Evolutionary conservation across 208 protist species (phyloP), one percentile per base, ranked within the genome.

Genomic region (Trichomonas vaginalis): DNA sequence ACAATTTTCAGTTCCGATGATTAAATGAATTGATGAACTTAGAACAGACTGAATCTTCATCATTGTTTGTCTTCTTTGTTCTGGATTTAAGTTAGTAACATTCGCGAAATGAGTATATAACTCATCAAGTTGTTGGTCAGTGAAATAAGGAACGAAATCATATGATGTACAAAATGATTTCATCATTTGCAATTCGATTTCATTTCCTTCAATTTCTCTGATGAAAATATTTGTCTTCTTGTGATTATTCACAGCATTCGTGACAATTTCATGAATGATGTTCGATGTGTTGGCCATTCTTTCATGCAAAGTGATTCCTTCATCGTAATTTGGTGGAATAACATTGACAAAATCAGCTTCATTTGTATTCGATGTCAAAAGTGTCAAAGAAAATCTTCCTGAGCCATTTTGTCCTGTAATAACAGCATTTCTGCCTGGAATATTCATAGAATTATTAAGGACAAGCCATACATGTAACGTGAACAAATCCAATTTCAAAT

Each of bases 111-210:
- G 12, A 12, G 8, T 92, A 32, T 92, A 92, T 56, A 92, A 51
- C 10, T 92, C 86, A 37, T 92, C 86, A 9, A 92, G n/a, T 3
- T 51, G 27, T 27, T 23, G 6, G 0, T n/a, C 17, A n/a, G 0
- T 51, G 86, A 92, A 92, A 51, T 42, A 92, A 39, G 45, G 14
- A 51, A 45, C n/a, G n/a, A 92, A 92, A 92, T 92, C 86, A n/a
- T 15, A 27, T 21, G 32, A 35, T 15, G 17, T 39, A 39, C 14
- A 9, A 39, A 92, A 51, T 39, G 42, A 35, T 42, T 48, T 51
- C 0, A 92, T 17, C 6, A 51, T 35, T 51, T 47, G 10, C 0
- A 23, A 15, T 92, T 92, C 86, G 3, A 42, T 14, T 47, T 92
- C 32, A 48, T 42, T 92, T 27, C 1, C 0, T 15, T 92, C 45